Percentiles rank a stretch among this genome's conserved stretches.
phyloP scores from a whole-genome alignment of 2,329 filamentous ascomycete species.

The Kalmusia sp. region DNA sequence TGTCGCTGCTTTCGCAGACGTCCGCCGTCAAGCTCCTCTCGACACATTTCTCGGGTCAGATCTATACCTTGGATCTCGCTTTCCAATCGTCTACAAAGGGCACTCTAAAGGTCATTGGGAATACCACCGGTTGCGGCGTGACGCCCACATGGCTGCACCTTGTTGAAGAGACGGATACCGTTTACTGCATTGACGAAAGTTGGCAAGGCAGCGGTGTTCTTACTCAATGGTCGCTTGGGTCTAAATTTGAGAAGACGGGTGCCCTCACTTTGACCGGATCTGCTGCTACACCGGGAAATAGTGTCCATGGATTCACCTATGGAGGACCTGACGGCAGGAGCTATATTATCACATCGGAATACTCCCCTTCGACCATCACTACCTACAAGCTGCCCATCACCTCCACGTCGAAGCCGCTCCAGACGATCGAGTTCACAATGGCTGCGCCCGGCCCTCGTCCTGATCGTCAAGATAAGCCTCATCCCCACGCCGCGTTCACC shows the following conservation, averaged over 20 bases:
- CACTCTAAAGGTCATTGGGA: not conserved
- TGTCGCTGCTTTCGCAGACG: constrained; percentile 10
- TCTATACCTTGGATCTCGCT: constrained; percentile 3
- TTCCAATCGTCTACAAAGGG: constrained; percentile 4
- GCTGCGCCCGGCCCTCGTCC: constrained; percentile 51
- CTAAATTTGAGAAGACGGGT: constrained; percentile 12
- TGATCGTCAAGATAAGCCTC: constrained; percentile 61
- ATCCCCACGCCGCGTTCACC: constrained; percentile 61
- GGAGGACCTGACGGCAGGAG: constrained; percentile 36
- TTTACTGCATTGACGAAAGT: constrained; percentile 12
- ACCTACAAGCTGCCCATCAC: constrained; percentile 45
- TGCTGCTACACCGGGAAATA: constrained; percentile 29
- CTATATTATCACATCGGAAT: constrained; percentile 34
- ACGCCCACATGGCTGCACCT: constrained; percentile 9
- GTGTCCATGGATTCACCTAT: constrained; percentile 36
- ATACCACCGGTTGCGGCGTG: constrained; percentile 8
- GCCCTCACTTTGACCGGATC: constrained; percentile 30
- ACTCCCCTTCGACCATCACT: constrained; percentile 37
- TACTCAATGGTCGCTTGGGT: constrained; percentile 4
- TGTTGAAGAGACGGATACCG: constrained; percentile 4
- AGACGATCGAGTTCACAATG: constrained; percentile 40
- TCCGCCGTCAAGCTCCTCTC: constrained; percentile 8
- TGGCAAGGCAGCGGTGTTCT: constrained; percentile 3
- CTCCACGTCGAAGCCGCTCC: constrained; percentile 31
- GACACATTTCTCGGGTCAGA: constrained; percentile 1